Base-by-base conservation (phyloP, 1,284 basidiomycete genomes). In the Phaffia rhodozyma region DNA sequence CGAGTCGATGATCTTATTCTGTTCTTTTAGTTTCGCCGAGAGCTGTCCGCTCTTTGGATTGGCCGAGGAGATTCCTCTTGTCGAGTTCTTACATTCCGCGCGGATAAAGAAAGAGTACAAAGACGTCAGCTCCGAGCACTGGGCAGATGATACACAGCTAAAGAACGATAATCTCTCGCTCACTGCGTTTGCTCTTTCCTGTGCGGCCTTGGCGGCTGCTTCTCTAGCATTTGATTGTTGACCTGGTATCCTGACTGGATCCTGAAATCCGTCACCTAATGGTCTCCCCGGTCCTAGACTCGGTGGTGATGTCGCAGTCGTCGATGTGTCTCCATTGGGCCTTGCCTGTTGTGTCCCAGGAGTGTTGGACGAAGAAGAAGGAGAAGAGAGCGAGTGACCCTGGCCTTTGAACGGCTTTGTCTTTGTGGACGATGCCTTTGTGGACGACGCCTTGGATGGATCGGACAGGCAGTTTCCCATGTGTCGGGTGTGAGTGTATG, bases 391-490 rank as follows among this genome's bases (percentile, higher is more conserved):
- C 9, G 58, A 54, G 27, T 65, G 63, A 30, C 55, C 63, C 6
- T 59, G 54, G 18, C 50, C 49, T 34, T 29, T 30, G 16, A 53
- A 25, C 1, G 55, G 30, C n/a, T 50, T 56, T 13, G 48, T 34
- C 53, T 58, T 65, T 2, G 30, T 5, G 6, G 54, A 43, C 20
- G 54, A 27, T 18, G 58, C n/a, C n/a, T n/a, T n/a, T 2, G 30
- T 5, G 6, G 54, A 43, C 20, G 54, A 27, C 7, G 58, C 38
- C 38, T 43, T 43, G 5, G 38, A 60, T 3, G 63, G 58, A 27
- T 59, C 57, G 23, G 58, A 60, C 20, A 65, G 59, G 13, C 63
- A 65, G 55, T 57, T 65, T 56, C 63, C 63, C 63, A 65, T 65
- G 21, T n/a, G 27, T 43, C 32, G 18, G 16, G 11, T 49, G n/a